Evolutionary conservation across 2,329 filamentous ascomycete species (phyloP), one percentile per base, ranked within the genome.

Genomic region (Colletotrichum sidae): DNA sequence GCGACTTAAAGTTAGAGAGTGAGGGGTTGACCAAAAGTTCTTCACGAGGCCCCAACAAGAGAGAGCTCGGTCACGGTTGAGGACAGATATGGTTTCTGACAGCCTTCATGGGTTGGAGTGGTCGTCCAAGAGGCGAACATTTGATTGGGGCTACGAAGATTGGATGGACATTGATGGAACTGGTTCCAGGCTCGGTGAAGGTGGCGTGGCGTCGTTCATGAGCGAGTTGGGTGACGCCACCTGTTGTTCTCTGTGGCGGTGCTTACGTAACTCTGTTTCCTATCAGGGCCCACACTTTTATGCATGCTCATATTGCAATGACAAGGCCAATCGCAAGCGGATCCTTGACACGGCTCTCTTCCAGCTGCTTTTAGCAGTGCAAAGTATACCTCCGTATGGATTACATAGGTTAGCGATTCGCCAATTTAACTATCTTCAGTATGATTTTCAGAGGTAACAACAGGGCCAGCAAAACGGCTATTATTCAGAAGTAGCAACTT

Each of bases 211-310:
- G 52, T 33, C 25, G 17, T 5, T 15, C 25, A 17, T 17, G 38
- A 10, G 15, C 41, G 60, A 53, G 60, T 50, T 51, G 61, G 55
- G 41, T 49, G 17, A 63, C 3, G 57, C 62, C 57, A 65, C 51
- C 13, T 65, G 51, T 52, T 9, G 51, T 52, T 9, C 10, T 34
- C 2, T 49, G 61, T 61, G 62, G 58, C 51, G 42, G 62, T n/a
- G n/a, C 38, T 61, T 59, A 52, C 13, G 7, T 58, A 35, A 58
- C 11, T 2, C n/a, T 7, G 11, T 33, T 38, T n/a, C 15, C 34
- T 25, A 2, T 1, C 25, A 4, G 25, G 25, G 25, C 3, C 25
- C 25, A 4, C 4, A 25, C 4, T 25, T 25, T 25, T 4, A 25
- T 25, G 25, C 25, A 25, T 25, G 3, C 4, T 25, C 25, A 4